A percentile compares a stretch with the other conserved stretches of the same genome.
These are phyloP conservation scores for Gigaspora rosea DNA, from an alignment of 192 early-diverging fungal species.

Conservation along the genomic window DNA sequence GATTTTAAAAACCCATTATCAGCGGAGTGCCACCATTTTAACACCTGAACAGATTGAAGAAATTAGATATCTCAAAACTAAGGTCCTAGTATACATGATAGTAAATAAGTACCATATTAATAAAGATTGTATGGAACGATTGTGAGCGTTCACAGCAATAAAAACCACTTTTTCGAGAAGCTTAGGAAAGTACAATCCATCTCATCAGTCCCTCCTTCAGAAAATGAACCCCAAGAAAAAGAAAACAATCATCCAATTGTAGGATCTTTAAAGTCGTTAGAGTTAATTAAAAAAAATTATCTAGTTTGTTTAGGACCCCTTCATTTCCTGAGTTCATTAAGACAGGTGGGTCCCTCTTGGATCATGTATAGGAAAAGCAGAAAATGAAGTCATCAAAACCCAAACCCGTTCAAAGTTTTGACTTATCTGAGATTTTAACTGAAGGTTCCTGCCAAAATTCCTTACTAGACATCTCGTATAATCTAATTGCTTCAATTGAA, in stretches of 20 bases:
- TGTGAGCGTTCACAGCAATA: neutral
- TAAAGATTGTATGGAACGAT: no score
- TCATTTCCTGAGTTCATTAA: neutral
- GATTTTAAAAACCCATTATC: constrained; percentile 3
- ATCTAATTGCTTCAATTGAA: constrained; percentile 10
- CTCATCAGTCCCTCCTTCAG: constrained; percentile 8
- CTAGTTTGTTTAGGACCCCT: neutral
- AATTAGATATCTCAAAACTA: constrained; percentile 15
- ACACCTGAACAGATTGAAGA: constrained; percentile 7
- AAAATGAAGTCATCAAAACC: neutral
- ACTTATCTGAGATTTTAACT: neutral
- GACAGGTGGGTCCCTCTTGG: neutral
- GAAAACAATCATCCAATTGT: constrained; percentile 1
- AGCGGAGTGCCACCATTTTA: neutral
- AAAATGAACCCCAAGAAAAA: neutral
- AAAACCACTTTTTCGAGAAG: neutral
- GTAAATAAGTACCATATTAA: neutral
- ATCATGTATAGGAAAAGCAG: neutral
- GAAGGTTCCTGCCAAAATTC: neutral
- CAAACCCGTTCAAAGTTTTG: neutral
- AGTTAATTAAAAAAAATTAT: neutral
- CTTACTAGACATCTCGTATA: neutral
- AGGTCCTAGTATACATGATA: neutral
- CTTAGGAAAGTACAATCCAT: neutral
- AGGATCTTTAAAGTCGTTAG: neutral